These are phyloP conservation scores for Trematosphaeria pertusa DNA, from an alignment of 2,329 filamentous ascomycete species.

Conservation along the genomic window DNA sequence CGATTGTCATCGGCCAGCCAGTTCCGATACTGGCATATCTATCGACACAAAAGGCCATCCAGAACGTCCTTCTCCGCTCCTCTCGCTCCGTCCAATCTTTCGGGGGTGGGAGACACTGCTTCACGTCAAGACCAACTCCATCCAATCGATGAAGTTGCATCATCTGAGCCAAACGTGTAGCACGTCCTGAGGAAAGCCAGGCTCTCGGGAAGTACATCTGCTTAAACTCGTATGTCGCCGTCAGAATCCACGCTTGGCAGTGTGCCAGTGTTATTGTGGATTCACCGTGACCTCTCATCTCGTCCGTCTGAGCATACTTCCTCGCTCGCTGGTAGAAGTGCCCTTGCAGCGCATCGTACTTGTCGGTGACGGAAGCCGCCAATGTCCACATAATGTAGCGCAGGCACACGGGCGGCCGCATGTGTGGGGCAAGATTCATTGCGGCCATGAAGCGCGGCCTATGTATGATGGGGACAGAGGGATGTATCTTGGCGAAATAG, in stretches of 20 bases:
- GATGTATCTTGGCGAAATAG: slow-evolving; percentile 90
- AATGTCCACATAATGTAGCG: slow-evolving; percentile 97
- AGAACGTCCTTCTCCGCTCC: slow-evolving; percentile 90
- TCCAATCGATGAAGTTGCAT: slow-evolving; percentile 90
- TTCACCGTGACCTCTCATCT: slow-evolving; percentile 92
- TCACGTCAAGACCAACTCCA: slow-evolving; percentile 82
- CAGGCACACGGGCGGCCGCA: slow-evolving; percentile 84
- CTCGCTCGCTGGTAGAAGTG: slow-evolving; percentile 89
- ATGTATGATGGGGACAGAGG: slow-evolving; percentile 87
- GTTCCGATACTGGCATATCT: slow-evolving; percentile 95
- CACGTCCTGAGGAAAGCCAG: slow-evolving; percentile 89
- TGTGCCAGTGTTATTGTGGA: slow-evolving; percentile 84
- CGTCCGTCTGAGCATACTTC: slow-evolving; percentile 89
- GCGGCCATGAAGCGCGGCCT: slow-evolving; percentile 84
- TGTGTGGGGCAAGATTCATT: slow-evolving; percentile 85
- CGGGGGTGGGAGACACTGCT: slow-evolving; percentile 85
- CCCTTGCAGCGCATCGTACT: slow-evolving; percentile 78
- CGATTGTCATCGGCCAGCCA: slow-evolving; percentile 94
- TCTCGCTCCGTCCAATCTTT: slow-evolving; percentile 94
- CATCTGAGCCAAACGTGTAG: slow-evolving; percentile 85
- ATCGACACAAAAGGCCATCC: slow-evolving; percentile 91
- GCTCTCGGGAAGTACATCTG: slow-evolving; percentile 97
- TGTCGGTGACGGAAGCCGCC: slow-evolving; percentile 84
- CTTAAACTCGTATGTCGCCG: slow-evolving; percentile 90
- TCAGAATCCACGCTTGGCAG: slow-evolving; percentile 81